phyloP scores from a whole-genome alignment of 2,329 filamentous ascomycete genomes.

The Chrysoporthe austroafricana region DNA sequence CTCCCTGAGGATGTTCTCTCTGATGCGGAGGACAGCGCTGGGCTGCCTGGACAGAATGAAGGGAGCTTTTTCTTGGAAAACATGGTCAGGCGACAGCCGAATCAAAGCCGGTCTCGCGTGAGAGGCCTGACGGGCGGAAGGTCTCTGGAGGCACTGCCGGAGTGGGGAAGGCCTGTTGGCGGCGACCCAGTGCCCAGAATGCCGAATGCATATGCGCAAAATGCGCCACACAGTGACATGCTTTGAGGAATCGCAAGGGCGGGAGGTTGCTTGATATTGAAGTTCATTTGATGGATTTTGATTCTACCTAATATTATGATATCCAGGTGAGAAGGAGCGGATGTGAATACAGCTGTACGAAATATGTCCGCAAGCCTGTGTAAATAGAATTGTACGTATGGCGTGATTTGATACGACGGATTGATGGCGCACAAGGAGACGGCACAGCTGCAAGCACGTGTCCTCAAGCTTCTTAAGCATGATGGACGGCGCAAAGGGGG shows the following conservation, averaged over 20 bases:
- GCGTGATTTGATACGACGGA: slow-evolving; percentile 5
- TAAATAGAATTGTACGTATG: slow-evolving; percentile 17
- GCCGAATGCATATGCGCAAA: slow-evolving; percentile 38
- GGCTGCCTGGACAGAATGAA: slow-evolving; percentile 43
- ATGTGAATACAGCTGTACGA: slow-evolving; percentile 7
- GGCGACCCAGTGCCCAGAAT: slow-evolving; percentile 48
- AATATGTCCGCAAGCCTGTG: slow-evolving; percentile 6
- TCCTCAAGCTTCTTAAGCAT: background rate
- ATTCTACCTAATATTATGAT: background rate
- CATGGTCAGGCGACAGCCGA: slow-evolving; percentile 62
- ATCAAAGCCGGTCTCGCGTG: slow-evolving; percentile 62
- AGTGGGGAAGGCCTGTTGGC: slow-evolving; percentile 32
- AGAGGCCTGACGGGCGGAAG: slow-evolving; percentile 64
- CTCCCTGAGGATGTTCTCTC: slow-evolving; percentile 74
- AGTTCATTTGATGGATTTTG: background rate
- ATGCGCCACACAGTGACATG: slow-evolving; percentile 42
- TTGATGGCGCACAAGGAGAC: slow-evolving; percentile 2
- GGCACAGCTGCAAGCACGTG: background rate
- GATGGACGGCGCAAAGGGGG: background rate
- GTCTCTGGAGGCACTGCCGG: slow-evolving; percentile 38
- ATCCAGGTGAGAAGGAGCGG: background rate
- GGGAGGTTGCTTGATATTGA: background rate
- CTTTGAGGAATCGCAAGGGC: slow-evolving; percentile 31
- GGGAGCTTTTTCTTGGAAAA: slow-evolving; percentile 61
- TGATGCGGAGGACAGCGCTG: slow-evolving; percentile 67